These are phyloP conservation scores for Thuidium tamariscinum DNA, from an alignment of 225 moss, liverwort and hornwort species.

Conservation along the genomic window DNA sequence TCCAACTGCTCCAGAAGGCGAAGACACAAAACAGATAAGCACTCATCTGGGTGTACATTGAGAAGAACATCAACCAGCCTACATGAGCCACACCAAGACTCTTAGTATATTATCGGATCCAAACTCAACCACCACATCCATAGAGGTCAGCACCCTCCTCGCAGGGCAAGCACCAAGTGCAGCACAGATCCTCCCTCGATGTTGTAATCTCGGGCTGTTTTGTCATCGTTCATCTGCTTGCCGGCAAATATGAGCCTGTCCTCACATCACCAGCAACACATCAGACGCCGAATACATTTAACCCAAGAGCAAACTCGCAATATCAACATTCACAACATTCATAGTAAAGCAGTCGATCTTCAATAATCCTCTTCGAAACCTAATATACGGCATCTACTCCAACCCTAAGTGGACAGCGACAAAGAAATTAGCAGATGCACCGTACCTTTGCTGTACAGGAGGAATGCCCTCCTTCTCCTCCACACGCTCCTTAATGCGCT, in stretches of 20 bases:
- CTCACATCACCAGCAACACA: background rate
- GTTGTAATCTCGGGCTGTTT: slow-evolving; percentile 93
- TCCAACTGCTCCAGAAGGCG: slow-evolving; percentile 8
- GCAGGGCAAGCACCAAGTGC: slow-evolving; percentile 97
- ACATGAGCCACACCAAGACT: slow-evolving; percentile 2
- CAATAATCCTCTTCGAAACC: background rate
- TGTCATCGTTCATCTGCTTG: slow-evolving; percentile 99
- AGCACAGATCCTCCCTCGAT: slow-evolving; percentile 98
- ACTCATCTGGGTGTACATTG: background rate
- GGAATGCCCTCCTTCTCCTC: slow-evolving; percentile 99
- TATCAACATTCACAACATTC: background rate
- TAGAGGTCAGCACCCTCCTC: slow-evolving; percentile 61
- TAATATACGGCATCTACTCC: background rate
- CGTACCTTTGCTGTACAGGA: slow-evolving; percentile 90
- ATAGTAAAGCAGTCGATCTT: background rate
- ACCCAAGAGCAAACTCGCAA: background rate
- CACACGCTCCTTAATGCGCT: slow-evolving; percentile 97
- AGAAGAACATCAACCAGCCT: slow-evolving; percentile 6
- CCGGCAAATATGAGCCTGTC: slow-evolving; percentile 95
- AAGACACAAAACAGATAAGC: slow-evolving; percentile 4
- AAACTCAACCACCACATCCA: background rate
- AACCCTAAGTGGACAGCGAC: background rate
- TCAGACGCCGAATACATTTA: background rate
- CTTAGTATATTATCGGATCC: background rate
- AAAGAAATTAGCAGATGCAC: background rate